A percentile compares a stretch with the other conserved stretches of the same genome.
Conservation (phyloP, 805 yeast species). For the Scheffersomyces ergatensis region DNA sequence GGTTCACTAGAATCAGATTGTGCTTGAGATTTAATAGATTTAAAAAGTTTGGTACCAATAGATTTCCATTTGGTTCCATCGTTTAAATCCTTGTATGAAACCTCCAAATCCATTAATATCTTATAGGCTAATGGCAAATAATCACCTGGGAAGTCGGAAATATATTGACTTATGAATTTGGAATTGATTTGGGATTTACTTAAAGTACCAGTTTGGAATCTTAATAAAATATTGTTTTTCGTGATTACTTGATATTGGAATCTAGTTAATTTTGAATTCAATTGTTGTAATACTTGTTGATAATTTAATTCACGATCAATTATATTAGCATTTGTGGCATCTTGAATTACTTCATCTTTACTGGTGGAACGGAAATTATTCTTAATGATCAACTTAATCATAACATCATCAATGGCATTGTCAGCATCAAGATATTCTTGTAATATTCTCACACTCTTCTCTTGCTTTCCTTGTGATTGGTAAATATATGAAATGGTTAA, state of each 20-base stretch:
- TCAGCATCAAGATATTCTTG: slow-evolving; percentile 21
- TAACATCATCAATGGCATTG: slow-evolving; percentile 31
- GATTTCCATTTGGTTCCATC: slow-evolving; percentile 9
- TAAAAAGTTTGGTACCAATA: slow-evolving; percentile 19
- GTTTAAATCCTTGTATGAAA: slow-evolving; percentile 24
- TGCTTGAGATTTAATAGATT: slow-evolving; percentile 9
- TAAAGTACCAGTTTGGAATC: slow-evolving; percentile 38
- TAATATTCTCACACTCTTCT: slow-evolving; percentile 35
- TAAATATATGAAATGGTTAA: slow-evolving; percentile 59
- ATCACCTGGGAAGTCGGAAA: slow-evolving; percentile 27
- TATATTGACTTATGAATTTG: slow-evolving; percentile 15
- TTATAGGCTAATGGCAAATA: slow-evolving; percentile 26
- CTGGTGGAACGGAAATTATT: slow-evolving; percentile 42
- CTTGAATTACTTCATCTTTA: slow-evolving; percentile 7
- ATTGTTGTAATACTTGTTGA: slow-evolving; percentile 30
- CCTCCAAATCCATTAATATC: slow-evolving; percentile 24
- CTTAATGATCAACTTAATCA: slow-evolving; percentile 38
- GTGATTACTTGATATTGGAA: slow-evolving; percentile 39
- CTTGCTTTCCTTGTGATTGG: slow-evolving; percentile 30
- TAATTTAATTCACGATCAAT: slow-evolving; percentile 34
- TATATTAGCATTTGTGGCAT: slow-evolving; percentile 24
- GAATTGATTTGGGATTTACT: slow-evolving; percentile 12
- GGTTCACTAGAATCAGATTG: background rate
- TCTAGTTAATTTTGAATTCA: slow-evolving; percentile 25
- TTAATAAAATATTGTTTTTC: slow-evolving; percentile 46